phyloP scores from a whole-genome alignment of 2,329 filamentous ascomycete species.

The Grosmannia huntii region DNA sequence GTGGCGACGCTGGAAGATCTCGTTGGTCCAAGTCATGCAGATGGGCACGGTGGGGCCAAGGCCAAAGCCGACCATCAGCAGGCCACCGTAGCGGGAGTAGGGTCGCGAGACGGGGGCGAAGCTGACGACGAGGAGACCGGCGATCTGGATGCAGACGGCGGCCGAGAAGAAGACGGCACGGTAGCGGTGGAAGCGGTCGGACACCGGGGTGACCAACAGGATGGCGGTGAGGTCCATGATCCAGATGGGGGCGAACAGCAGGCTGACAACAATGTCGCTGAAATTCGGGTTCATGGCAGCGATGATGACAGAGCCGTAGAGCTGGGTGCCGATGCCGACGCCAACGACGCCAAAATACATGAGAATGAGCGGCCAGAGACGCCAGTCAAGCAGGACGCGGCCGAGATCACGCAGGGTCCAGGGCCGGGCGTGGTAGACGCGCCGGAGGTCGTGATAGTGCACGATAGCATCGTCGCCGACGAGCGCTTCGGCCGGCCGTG shows the following conservation, averaged over 20 bases:
- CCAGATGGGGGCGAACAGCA: slow-evolving; percentile 87
- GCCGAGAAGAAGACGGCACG: slow-evolving; percentile 71
- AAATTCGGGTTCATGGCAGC: slow-evolving; percentile 61
- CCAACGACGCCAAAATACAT: slow-evolving; percentile 97
- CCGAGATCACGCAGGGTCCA: slow-evolving; percentile 64
- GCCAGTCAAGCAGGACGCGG: slow-evolving; percentile 68
- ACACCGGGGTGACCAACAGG: slow-evolving; percentile 70
- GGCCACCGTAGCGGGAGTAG: slow-evolving; percentile 77
- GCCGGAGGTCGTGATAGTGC: slow-evolving; percentile 70
- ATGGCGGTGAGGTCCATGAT: slow-evolving; percentile 89
- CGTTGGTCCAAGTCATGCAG: slow-evolving; percentile 86
- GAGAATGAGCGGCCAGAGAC: slow-evolving; percentile 69
- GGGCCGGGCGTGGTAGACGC: slow-evolving; percentile 62
- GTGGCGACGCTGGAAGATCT: slow-evolving; percentile 81
- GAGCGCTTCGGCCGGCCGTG: slow-evolving; percentile 56
- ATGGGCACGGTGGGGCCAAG: slow-evolving; percentile 84
- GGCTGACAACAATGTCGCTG: slow-evolving; percentile 60
- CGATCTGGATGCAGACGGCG: slow-evolving; percentile 66
- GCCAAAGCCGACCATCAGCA: slow-evolving; percentile 83
- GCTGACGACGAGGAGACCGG: slow-evolving; percentile 66
- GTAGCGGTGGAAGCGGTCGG: slow-evolving; percentile 72
- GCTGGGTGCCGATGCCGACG: slow-evolving; percentile 80
- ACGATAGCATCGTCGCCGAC: slow-evolving; percentile 64
- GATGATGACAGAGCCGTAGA: slow-evolving; percentile 82
- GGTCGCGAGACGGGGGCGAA: slow-evolving; percentile 52